Conservation (phyloP, 1,284 basidiomycete species). For the Trichosporon coremiiforme region DNA sequence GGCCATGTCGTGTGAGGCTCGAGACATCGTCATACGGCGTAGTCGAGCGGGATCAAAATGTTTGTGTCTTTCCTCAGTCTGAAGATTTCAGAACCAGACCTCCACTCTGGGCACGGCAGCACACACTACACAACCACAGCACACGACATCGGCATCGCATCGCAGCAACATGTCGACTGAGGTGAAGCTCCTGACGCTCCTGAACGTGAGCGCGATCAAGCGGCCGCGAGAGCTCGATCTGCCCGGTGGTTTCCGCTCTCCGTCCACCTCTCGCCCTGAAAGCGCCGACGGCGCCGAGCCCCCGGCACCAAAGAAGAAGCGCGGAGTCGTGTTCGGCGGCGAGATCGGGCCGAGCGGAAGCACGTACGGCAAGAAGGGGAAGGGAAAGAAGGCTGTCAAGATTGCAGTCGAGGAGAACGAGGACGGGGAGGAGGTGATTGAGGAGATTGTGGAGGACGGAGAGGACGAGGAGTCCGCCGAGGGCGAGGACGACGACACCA, state of each 20-base stretch:
- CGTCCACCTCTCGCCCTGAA: constrained; percentile 21
- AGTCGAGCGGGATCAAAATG: constrained; percentile 7
- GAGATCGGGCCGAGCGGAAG: constrained; percentile 56
- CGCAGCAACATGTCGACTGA: constrained; percentile 57
- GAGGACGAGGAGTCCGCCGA: constrained; percentile 33
- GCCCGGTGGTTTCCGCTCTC: constrained; percentile 55
- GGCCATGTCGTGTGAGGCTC: too few relatives aligned
- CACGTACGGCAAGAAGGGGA: constrained; percentile 39
- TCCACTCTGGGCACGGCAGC: not conserved
- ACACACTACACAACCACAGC: not conserved
- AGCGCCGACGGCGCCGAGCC: constrained; percentile 17
- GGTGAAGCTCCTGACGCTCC: constrained; percentile 77
- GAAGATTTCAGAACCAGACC: constrained; percentile 17
- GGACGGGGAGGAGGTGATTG: constrained; percentile 25
- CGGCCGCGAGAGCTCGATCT: constrained; percentile 57
- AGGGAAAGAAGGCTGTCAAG: constrained; percentile 31
- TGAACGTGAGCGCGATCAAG: constrained; percentile 84
- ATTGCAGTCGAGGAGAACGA: constrained; percentile 28
- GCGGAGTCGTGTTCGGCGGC: constrained; percentile 51
- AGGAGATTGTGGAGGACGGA: constrained; percentile 30
- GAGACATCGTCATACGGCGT: constrained; percentile 5
- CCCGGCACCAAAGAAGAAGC: constrained; percentile 37
- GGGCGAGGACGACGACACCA: constrained; percentile 19
- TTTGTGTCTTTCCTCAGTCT: not conserved
- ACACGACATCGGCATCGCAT: not conserved